Evolutionary conservation across 345 rosid species (phyloP).

Genomic region (Cardiospermum halicacabum): DNA sequence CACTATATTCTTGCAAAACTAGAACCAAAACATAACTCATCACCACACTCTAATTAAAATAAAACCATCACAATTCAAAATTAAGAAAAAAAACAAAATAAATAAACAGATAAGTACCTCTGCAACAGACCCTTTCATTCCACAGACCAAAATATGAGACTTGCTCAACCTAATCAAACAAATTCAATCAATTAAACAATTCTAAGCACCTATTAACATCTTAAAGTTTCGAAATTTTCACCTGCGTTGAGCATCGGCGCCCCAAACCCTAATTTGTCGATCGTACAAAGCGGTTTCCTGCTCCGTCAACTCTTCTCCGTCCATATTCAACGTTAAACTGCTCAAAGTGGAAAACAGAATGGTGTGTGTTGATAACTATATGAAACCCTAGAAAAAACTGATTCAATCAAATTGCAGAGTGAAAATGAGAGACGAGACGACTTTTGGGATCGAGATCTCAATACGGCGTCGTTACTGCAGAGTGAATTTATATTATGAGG

Average conservation of each 20-base stretch:
- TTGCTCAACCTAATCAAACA: slow-evolving; percentile 58
- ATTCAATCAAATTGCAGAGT: neutral
- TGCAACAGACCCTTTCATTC: slow-evolving; percentile 77
- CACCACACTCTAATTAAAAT: slow-evolving; percentile 5
- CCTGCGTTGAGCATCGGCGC: slow-evolving; percentile 96
- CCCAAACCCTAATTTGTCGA: slow-evolving; percentile 99
- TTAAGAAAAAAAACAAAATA: neutral
- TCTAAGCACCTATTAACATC: no score
- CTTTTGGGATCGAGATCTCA: neutral
- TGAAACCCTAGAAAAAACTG: neutral
- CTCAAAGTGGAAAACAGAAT: neutral
- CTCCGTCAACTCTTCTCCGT: slow-evolving; percentile 90
- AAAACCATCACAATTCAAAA: neutral
- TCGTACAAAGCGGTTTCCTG: slow-evolving; percentile 94
- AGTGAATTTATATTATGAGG: neutral
- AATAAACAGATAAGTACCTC: slow-evolving; percentile 51
- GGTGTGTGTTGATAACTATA: no score
- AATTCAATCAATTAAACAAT: neutral
- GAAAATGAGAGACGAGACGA: neutral
- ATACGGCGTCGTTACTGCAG: neutral
- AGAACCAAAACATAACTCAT: slow-evolving; percentile 13
- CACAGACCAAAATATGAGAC: slow-evolving; percentile 72
- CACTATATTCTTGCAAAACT: slow-evolving; percentile 98
- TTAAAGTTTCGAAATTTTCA: slow-evolving; percentile 9
- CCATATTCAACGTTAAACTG: slow-evolving; percentile 41